Percentiles rank a stretch among this genome's conserved stretches.
These are phyloP conservation scores for Mycena capillaripes DNA, from an alignment of 768 basidiomycete genomes.

Conservation along the genomic window DNA sequence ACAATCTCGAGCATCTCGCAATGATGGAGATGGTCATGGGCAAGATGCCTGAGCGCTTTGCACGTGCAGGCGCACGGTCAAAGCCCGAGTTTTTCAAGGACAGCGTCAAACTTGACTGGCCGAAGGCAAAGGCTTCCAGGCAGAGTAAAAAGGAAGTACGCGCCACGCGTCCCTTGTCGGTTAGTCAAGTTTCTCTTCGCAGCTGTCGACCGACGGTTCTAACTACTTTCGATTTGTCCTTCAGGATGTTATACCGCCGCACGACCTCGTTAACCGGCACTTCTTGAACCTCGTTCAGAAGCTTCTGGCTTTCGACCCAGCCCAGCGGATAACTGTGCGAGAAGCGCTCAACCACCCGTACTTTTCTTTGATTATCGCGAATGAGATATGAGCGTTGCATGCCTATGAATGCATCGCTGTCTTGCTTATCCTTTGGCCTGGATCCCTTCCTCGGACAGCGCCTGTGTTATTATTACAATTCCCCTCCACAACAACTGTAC, in stretches of 20 bases:
- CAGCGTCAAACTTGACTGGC: slow-evolving; percentile 89
- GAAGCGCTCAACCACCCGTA: slow-evolving; percentile 92
- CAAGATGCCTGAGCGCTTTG: slow-evolving; percentile 93
- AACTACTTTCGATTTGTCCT: slow-evolving; percentile 27
- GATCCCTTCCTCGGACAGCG: slow-evolving; percentile 41
- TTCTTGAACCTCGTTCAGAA: slow-evolving; percentile 92
- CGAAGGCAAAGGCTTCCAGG: slow-evolving; percentile 87
- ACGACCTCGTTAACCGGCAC: slow-evolving; percentile 78
- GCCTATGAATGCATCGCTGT: slow-evolving; percentile 42
- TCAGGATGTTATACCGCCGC: slow-evolving; percentile 89
- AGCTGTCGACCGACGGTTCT: slow-evolving; percentile 21
- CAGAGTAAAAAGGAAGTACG: slow-evolving; percentile 96
- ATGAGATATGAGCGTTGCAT: slow-evolving; percentile 69
- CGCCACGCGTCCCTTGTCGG: slow-evolving; percentile 82
- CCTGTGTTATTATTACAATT: slow-evolving; percentile 42
- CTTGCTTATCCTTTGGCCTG: slow-evolving; percentile 40
- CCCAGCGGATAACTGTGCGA: slow-evolving; percentile 87
- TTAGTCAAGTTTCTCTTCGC: slow-evolving; percentile 53
- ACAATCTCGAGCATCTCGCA: slow-evolving; percentile 98
- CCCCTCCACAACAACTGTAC: slow-evolving; percentile 39
- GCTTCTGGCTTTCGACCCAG: slow-evolving; percentile 92
- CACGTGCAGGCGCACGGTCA: slow-evolving; percentile 77
- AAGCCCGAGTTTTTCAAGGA: slow-evolving; percentile 97
- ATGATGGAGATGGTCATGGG: slow-evolving; percentile 99
- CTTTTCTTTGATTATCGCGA: slow-evolving; percentile 76